phyloP scores from a whole-genome alignment of 768 basidiomycete genomes.

The Rhodotorula diobovata region DNA sequence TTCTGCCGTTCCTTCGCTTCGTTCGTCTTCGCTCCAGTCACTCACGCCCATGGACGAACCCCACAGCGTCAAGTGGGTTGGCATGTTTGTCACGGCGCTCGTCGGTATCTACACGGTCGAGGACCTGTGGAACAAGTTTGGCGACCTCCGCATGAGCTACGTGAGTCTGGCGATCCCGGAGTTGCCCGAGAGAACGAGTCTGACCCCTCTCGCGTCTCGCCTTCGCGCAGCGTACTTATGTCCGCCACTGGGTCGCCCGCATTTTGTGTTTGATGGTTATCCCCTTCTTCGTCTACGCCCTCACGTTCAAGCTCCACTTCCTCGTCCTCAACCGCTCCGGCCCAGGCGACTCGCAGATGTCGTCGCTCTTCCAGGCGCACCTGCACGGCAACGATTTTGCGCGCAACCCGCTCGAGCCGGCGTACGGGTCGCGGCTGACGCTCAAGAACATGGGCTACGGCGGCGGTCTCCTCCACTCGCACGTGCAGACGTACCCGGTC shows the following conservation, averaged over 20 bases:
- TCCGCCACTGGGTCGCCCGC: slow-evolving; percentile 84
- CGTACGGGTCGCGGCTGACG: slow-evolving; percentile 82
- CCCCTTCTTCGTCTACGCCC: slow-evolving; percentile 87
- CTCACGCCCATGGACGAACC: background rate
- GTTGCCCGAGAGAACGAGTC: too few species aligned
- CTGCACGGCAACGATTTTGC: slow-evolving; percentile 88
- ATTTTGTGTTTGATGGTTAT: slow-evolving; percentile 78
- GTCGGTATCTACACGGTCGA: slow-evolving; percentile 95
- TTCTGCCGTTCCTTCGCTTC: background rate
- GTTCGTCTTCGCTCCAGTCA: background rate
- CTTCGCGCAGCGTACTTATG: slow-evolving; percentile 66
- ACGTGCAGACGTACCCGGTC: slow-evolving; percentile 87
- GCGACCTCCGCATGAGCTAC: slow-evolving; percentile 82
- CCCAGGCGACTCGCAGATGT: slow-evolving; percentile 97
- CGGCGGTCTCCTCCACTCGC: slow-evolving; percentile 92
- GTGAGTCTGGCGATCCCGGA: slow-evolving; percentile 49
- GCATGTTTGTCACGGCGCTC: slow-evolving; percentile 87
- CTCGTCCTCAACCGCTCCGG: slow-evolving; percentile 87
- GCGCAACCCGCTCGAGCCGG: slow-evolving; percentile 84
- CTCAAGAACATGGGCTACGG: slow-evolving; percentile 98
- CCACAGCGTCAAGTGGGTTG: slow-evolving; percentile 86
- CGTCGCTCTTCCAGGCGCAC: slow-evolving; percentile 95
- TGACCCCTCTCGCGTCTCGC: background rate
- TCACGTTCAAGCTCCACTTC: slow-evolving; percentile 94
- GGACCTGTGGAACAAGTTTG: slow-evolving; percentile 98